Evolutionary conservation across 169 alveolate species (phyloP), one percentile per base, ranked within the genome.

Genomic region (Eimeria sp.): DNA sequence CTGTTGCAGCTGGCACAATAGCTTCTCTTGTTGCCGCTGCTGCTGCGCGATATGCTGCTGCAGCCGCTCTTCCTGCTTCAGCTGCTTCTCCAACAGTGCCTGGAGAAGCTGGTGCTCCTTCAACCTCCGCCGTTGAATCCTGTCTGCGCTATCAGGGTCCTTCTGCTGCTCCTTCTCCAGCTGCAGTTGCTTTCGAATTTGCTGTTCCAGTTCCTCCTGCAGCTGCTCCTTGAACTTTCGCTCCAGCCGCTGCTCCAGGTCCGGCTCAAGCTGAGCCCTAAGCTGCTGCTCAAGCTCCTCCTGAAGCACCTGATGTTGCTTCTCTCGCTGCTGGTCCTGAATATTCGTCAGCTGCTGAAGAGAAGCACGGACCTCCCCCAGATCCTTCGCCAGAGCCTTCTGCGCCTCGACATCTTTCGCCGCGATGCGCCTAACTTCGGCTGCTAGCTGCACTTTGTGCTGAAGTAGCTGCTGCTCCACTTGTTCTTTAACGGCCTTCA

Each of bases 31-130:
- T 27, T 58, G 92, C 20, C 67, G 57, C 43, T 86, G 92, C 61
- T 86, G 92, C 65, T 86, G 45, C 78, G 54, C 40, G 14, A 82
- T 72, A 30, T 49, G 92, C 92, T 86, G 80, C 92, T 47, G 63
- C 92, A 86, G 78, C 65, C 70, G 63, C 80, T 86, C 45, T 58
- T 61, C 54, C 92, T 61, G 92, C 18, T 27, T 45, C 75, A 47
- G 57, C 91, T 83, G 91, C 75, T 83, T 73, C 91, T 86, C 57
- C 92, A 76, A 43, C 43, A 43, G 87, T 25, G 20, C 45, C 49
- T 76, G 61, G 65, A 27, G 63, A 61, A 76, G 61, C 61, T 9
- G 34, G 13, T 76, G 45, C 61, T 76, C 87, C 47, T 45, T n/a
- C 40, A 65, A 45, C 22, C 65, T 18, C 63, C 34, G 20, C 65